These are phyloP conservation scores for Hydnum rufescens DNA, from an alignment of 768 basidiomycete genomes.

Conservation along the genomic window DNA sequence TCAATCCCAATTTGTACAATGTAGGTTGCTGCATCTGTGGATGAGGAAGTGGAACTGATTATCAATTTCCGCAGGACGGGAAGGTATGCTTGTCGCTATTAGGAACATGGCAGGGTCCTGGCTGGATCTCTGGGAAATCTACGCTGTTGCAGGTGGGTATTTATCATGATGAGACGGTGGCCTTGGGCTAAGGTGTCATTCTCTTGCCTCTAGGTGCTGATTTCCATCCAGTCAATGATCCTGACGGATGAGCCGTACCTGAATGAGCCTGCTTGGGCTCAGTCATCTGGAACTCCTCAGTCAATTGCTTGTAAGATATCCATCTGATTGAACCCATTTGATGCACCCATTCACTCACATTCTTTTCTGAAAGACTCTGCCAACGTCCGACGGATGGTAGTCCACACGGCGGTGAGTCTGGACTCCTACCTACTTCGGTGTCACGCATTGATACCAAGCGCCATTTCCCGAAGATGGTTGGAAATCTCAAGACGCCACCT, in stretches of 20 bases:
- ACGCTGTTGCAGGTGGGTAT: constrained; percentile 59
- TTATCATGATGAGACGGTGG: no score
- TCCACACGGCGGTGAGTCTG: constrained; percentile 54
- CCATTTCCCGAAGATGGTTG: constrained; percentile 42
- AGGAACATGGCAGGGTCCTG: constrained; percentile 86
- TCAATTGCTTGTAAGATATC: constrained; percentile 49
- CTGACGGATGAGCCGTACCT: constrained; percentile 84
- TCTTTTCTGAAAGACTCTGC: constrained; percentile 43
- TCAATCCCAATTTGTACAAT: constrained; percentile 90
- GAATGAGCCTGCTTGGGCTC: constrained; percentile 82
- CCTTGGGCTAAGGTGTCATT: neutral
- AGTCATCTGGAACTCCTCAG: constrained; percentile 46
- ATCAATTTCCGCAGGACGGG: constrained; percentile 36
- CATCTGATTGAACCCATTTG: neutral
- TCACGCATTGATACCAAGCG: neutral
- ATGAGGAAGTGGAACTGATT: neutral
- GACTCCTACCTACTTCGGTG: neutral
- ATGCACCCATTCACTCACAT: neutral
- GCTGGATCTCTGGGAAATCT: constrained; percentile 80
- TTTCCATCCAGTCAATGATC: constrained; percentile 95
- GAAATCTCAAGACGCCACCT: constrained; percentile 59
- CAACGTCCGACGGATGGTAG: constrained; percentile 83
- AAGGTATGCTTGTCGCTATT: constrained; percentile 87
- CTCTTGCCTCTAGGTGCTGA: constrained; percentile 34
- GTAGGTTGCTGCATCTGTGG: constrained; percentile 20